Evolutionary conservation across 1,284 basidiomycete species (phyloP).

Genomic region (Athelia sp.): DNA sequence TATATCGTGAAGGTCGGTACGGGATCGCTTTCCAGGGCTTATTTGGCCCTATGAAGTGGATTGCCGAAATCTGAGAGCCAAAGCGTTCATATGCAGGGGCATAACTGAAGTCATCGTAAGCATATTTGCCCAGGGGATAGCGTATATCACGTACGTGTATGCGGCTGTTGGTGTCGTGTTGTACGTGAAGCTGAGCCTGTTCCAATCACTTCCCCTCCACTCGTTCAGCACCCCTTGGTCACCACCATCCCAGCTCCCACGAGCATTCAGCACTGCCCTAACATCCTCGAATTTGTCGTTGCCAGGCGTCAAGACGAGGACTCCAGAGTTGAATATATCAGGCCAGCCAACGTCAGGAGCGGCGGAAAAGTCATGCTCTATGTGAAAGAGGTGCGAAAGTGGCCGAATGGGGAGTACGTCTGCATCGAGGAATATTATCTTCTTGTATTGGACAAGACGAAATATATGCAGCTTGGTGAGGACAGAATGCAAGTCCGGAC

Average conservation of each 20-base stretch:
- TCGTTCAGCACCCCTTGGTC: conserved; percentile 97
- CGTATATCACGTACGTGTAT: conserved; percentile 72
- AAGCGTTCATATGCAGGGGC: conserved; percentile 94
- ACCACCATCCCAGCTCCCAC: conserved; percentile 94
- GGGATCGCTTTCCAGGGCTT: conserved; percentile 88
- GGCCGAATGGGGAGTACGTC: conserved; percentile 90
- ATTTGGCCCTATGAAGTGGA: conserved; percentile 92
- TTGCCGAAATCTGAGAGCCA: conserved; percentile 80
- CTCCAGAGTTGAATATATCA: conserved; percentile 97
- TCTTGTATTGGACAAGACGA: conserved; percentile 82
- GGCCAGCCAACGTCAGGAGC: conserved; percentile 98
- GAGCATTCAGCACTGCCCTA: conserved; percentile 59
- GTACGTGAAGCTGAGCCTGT: conserved; percentile 91
- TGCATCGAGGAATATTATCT: conserved; percentile 93
- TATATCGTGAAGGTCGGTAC: conserved; percentile 65
- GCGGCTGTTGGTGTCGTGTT: conserved; percentile 97
- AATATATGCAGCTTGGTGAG: conserved; percentile 96
- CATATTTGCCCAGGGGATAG: conserved; percentile 3
- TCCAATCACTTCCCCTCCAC: conserved; percentile 85
- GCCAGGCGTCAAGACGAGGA: conserved; percentile 83
- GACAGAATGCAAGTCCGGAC: conserved; percentile 86
- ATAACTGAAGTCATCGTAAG: conserved; percentile 53
- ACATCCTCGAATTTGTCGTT: conserved; percentile 80
- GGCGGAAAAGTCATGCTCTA: conserved; percentile 78
- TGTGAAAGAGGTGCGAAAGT: conserved; percentile 82